These are phyloP conservation scores for Acanthamoeba royreba DNA, from an alignment of 208 protist genomes.

Conservation along the genomic window DNA sequence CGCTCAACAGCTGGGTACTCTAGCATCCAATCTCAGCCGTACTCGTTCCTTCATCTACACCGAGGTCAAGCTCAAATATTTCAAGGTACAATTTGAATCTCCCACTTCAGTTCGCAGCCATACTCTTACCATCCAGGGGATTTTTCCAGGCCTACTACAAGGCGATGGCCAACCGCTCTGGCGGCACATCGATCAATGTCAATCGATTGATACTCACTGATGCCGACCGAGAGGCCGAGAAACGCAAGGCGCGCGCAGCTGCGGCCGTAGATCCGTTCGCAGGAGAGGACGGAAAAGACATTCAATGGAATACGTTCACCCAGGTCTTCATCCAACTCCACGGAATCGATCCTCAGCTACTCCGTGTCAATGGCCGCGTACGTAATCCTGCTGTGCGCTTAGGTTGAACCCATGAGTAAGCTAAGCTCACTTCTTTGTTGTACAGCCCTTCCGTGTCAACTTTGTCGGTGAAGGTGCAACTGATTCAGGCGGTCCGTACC, in stretches of 20 bases:
- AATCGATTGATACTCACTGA: slow-evolving; percentile 5
- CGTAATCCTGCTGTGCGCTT: background rate
- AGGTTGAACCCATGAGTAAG: background rate
- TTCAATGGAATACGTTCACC: slow-evolving; percentile 15
- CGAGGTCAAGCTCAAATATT: slow-evolving; percentile 14
- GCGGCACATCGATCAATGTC: background rate
- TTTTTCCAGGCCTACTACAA: background rate
- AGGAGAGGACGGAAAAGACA: background rate
- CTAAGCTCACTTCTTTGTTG: background rate
- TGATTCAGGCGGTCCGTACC: slow-evolving; percentile 51
- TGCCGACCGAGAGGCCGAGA: background rate
- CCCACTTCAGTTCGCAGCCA: background rate
- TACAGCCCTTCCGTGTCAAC: background rate
- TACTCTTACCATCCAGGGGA: background rate
- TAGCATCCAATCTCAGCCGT: background rate
- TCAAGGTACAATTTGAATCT: background rate
- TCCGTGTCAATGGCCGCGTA: background rate
- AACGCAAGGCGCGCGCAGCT: background rate
- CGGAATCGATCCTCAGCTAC: background rate
- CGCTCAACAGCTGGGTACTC: background rate
- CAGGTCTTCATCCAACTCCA: slow-evolving; percentile 38
- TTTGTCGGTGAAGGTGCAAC: slow-evolving; percentile 48
- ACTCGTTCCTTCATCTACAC: background rate
- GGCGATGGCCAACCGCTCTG: background rate
- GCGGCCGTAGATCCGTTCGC: background rate